Evolutionary conservation across 2,329 filamentous ascomycete genomes (phyloP).

Genomic region (Uncinocarpus reesii): DNA sequence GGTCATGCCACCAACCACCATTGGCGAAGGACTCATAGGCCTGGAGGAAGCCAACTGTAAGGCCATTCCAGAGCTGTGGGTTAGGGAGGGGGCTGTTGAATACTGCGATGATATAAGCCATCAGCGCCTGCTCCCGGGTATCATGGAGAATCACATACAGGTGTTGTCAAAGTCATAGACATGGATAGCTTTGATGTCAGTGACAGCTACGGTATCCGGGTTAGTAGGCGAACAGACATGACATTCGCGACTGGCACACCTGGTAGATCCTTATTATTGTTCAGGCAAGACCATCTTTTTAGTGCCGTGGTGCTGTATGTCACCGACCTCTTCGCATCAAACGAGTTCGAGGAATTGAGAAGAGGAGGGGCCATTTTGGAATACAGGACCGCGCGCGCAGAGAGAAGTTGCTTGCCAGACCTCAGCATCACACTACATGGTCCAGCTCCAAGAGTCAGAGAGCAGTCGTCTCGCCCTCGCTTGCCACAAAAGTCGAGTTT

Average conservation of each 20-base stretch:
- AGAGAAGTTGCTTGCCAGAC: conserved; percentile 30
- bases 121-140: not conserved
- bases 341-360: conserved; percentile 22
- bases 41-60: conserved; percentile 66
- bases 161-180: conserved; percentile 99
- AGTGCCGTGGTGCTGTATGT: conserved; percentile 59
- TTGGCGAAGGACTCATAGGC: conserved; percentile 65
- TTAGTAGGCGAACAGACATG: conserved; percentile 1
- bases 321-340: conserved; percentile 19
- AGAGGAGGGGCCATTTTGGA: conserved; percentile 23
- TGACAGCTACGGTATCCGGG: conserved; percentile 39
- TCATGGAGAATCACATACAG: conserved; percentile 42
- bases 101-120: conserved; percentile 44
- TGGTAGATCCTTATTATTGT: conserved; percentile 53
- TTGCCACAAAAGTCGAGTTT: too few relatives aligned
- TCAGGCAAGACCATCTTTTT: conserved; percentile 72
- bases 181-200: conserved; percentile 68
- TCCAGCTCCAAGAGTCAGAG: not conserved
- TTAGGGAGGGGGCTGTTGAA: conserved; percentile 90
- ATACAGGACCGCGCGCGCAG: conserved; percentile 22
- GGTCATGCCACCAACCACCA: conserved; percentile 97
- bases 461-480: too few relatives aligned
- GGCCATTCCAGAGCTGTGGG: conserved; percentile 69
- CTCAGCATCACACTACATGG: conserved; percentile 21
- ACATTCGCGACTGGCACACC: conserved; percentile 34